phyloP scores from a whole-genome alignment of 1,139 yeast genomes.

The Lipomyces yarrowii region DNA sequence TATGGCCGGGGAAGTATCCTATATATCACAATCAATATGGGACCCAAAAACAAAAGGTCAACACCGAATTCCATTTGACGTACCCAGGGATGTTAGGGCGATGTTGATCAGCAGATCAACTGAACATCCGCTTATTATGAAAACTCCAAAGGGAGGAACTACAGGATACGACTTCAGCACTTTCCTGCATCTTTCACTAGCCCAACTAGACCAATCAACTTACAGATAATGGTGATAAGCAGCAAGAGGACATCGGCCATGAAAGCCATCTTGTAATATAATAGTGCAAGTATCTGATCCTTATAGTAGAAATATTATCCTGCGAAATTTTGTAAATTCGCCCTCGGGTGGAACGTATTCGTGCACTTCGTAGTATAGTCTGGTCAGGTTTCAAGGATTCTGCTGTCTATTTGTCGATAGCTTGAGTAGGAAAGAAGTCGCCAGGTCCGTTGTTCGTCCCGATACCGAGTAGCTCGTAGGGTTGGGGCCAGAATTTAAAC shows the following conservation, averaged over 20 bases:
- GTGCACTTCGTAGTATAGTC: not conserved
- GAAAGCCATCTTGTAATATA: slow-evolving; percentile 16
- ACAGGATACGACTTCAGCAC: not conserved
- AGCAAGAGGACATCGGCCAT: slow-evolving; percentile 21
- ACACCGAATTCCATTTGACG: not conserved
- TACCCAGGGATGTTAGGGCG: slow-evolving; percentile 31
- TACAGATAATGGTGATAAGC: slow-evolving; percentile 24
- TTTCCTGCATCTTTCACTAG: not conserved
- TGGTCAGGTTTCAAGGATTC: not conserved
- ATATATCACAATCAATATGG: not conserved
- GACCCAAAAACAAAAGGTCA: too few relatives aligned
- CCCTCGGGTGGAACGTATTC: not conserved
- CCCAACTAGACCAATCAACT: not conserved
- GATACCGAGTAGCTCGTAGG: not conserved
- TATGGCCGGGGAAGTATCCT: slow-evolving; percentile 33
- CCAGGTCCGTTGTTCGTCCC: not conserved
- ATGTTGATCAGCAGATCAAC: slow-evolving; percentile 32
- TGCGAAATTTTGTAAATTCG: not conserved
- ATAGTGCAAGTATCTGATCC: not conserved
- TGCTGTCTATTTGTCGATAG: not conserved
- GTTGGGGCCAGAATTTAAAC: not conserved
- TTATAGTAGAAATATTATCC: not conserved
- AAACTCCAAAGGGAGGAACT: slow-evolving; percentile 34
- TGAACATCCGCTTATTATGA: slow-evolving; percentile 31
- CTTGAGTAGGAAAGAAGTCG: not conserved